Conservation (phyloP, 768 basidiomycete species). For the Hygrophorus pudorinus region DNA sequence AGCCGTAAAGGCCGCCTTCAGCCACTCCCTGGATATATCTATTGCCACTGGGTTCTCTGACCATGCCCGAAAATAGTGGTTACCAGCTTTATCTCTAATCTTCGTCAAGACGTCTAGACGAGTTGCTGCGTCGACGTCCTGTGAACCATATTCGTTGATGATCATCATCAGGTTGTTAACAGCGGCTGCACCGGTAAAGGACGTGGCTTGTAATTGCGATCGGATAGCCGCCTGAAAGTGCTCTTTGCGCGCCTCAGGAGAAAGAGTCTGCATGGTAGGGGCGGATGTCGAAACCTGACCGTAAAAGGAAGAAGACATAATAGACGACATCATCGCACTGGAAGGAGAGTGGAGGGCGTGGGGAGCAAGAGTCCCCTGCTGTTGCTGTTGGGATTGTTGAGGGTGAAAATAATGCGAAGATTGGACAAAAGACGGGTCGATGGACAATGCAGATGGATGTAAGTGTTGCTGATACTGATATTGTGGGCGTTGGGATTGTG, state of each 20-base stretch:
- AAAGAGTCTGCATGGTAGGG: conserved; percentile 15
- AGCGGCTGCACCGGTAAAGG: conserved; percentile 61
- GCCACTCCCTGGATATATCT: conserved; percentile 74
- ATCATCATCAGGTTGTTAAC: conserved; percentile 50
- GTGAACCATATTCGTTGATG: conserved; percentile 49
- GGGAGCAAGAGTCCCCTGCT: conserved; percentile 62
- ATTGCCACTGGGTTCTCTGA: conserved; percentile 66
- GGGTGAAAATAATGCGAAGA: conserved; percentile 15
- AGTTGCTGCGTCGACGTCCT: conserved; percentile 53
- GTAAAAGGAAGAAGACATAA: conserved; percentile 26
- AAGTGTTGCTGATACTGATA: conserved; percentile 27
- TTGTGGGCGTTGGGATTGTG: conserved; percentile 27
- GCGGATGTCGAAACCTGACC: conserved; percentile 8
- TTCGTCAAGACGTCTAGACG: conserved; percentile 71
- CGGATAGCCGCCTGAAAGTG: conserved; percentile 42
- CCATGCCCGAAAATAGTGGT: conserved; percentile 85
- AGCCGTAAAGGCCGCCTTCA: conserved; percentile 56
- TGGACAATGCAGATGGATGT: conserved; percentile 24
- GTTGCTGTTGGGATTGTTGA: conserved; percentile 26
- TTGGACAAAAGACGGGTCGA: conserved; percentile 29
- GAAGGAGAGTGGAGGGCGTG: conserved; percentile 57
- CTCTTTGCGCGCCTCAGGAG: conserved; percentile 45
- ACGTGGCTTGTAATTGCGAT: conserved; percentile 44
- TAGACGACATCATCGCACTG: conserved; percentile 30
- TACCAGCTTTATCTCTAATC: conserved; percentile 75